A percentile compares a stretch with the other conserved stretches of the same genome.
These are phyloP conservation scores for Flaveria linearis DNA, from an alignment of 129 eudicot genomes.

Conservation along the genomic window DNA sequence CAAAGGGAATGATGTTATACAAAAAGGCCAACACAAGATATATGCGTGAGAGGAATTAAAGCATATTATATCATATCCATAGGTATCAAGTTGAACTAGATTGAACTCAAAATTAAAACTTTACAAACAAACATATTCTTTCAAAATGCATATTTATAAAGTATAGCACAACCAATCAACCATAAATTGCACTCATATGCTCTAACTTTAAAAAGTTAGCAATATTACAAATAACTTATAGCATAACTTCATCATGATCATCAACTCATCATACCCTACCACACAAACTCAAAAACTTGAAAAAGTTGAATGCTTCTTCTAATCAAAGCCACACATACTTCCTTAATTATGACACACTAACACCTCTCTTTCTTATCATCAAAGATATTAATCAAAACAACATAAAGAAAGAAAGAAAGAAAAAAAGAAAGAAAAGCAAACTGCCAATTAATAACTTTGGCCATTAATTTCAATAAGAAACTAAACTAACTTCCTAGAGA, in stretches of 20 bases:
- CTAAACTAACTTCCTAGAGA: constrained; percentile 27
- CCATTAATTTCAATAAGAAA: constrained; percentile 1
- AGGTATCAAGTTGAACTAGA: constrained; percentile 7
- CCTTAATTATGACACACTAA: constrained; percentile 37
- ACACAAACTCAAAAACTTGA: constrained; percentile 31
- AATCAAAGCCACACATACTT: constrained; percentile 28
- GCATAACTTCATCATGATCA: constrained; percentile 36
- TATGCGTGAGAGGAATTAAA: not conserved
- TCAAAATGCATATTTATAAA: constrained; percentile 27
- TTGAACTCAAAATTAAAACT: not conserved
- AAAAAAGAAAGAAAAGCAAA: constrained; percentile 28
- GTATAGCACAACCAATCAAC: constrained; percentile 20
- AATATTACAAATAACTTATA: constrained; percentile 26
- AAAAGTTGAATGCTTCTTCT: constrained; percentile 32
- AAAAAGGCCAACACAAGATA: not conserved
- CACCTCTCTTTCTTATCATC: constrained; percentile 22
- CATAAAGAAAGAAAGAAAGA: constrained; percentile 6
- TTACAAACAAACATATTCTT: constrained; percentile 5
- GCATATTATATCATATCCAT: not conserved
- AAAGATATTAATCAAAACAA: constrained; percentile 31
- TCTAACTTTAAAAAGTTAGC: constrained; percentile 40
- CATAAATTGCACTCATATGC: constrained; percentile 39
- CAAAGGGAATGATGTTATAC: not conserved
- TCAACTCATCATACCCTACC: constrained; percentile 33
- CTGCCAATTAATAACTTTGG: constrained; percentile 27